Evolutionary conservation across 371 early-diverging fungal species (phyloP).

Genomic region (Mucor racemosus): DNA sequence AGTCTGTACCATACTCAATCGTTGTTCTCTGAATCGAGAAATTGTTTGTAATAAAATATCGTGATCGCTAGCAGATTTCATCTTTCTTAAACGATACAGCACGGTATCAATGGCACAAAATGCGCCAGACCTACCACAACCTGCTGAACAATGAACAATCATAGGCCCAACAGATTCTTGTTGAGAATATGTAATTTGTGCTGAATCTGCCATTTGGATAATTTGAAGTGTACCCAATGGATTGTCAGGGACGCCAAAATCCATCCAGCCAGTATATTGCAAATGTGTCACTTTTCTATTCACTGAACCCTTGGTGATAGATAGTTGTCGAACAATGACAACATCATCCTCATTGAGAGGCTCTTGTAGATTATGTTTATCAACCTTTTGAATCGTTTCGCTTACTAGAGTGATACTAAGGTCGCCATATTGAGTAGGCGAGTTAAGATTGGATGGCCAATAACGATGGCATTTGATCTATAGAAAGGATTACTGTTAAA

Average conservation of each 20-base stretch:
- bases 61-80: constrained; percentile 9
- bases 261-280: constrained; percentile 92
- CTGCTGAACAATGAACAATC: constrained; percentile 97
- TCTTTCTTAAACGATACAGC: constrained; percentile 33
- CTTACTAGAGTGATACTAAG: constrained; percentile 35
- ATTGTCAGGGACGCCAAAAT: constrained; percentile 79
- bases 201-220: constrained; percentile 63
- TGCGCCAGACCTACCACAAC: constrained; percentile 96
- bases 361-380: not conserved
- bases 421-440: constrained; percentile 46
- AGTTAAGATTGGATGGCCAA: constrained; percentile 62
- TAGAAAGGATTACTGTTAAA: not conserved
- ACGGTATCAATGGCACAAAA: constrained; percentile 87
- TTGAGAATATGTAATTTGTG: constrained; percentile 33
- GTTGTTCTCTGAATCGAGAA: constrained; percentile 75
- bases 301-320: constrained; percentile 12
- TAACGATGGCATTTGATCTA: constrained; percentile 76
- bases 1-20: constrained; percentile 89
- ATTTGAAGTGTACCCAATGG: constrained; percentile 64
- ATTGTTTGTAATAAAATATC: constrained; percentile 74
- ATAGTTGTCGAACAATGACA: constrained; percentile 32
- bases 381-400: constrained; percentile 31
- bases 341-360: constrained; percentile 38
- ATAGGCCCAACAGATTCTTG: constrained; percentile 60
- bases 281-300: constrained; percentile 65